A percentile compares a stretch with the other conserved stretches of the same genome.
These are phyloP conservation scores for Hymenoscyphus salicellus DNA, from an alignment of 2,329 filamentous ascomycete species.

Conservation along the genomic window DNA sequence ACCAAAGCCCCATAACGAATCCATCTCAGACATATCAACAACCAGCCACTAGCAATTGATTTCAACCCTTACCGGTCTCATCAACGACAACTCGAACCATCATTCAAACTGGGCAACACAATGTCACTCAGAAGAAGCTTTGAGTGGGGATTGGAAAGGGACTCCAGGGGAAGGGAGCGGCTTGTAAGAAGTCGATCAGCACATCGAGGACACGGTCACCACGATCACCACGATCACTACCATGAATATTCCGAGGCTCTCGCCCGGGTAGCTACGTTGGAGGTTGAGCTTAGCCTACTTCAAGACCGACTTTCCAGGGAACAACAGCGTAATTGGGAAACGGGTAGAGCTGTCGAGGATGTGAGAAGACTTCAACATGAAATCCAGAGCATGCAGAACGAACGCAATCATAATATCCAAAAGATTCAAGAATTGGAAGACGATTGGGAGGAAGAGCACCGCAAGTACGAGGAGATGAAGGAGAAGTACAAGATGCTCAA, in stretches of 20 bases:
- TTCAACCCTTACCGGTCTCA: slow-evolving; percentile 10
- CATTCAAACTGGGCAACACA: slow-evolving; percentile 23
- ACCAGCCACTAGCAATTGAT: background rate
- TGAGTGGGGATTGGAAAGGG: slow-evolving; percentile 21
- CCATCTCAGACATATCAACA: background rate
- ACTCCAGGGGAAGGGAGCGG: slow-evolving; percentile 22
- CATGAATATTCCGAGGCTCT: no score
- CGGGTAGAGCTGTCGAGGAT: background rate
- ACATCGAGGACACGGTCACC: background rate
- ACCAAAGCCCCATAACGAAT: background rate
- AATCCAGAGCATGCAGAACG: background rate
- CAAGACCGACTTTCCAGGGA: slow-evolving; percentile 22
- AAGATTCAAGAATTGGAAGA: slow-evolving; percentile 18
- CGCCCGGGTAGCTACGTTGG: background rate
- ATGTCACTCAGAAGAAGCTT: slow-evolving; percentile 17
- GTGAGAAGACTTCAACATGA: slow-evolving; percentile 8
- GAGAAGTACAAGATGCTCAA: slow-evolving; percentile 26
- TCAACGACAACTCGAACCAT: slow-evolving; percentile 10
- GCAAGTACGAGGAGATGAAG: slow-evolving; percentile 23
- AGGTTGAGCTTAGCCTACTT: slow-evolving; percentile 16
- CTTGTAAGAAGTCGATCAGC: slow-evolving; percentile 17
- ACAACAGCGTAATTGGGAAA: slow-evolving; percentile 21
- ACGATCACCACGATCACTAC: no score
- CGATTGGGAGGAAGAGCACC: slow-evolving; percentile 18
- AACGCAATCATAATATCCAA: slow-evolving; percentile 18